Evolutionary conservation across 2,329 filamentous ascomycete species (phyloP), one percentile per base, ranked within the genome.

Genomic region (Phoma sp.): DNA sequence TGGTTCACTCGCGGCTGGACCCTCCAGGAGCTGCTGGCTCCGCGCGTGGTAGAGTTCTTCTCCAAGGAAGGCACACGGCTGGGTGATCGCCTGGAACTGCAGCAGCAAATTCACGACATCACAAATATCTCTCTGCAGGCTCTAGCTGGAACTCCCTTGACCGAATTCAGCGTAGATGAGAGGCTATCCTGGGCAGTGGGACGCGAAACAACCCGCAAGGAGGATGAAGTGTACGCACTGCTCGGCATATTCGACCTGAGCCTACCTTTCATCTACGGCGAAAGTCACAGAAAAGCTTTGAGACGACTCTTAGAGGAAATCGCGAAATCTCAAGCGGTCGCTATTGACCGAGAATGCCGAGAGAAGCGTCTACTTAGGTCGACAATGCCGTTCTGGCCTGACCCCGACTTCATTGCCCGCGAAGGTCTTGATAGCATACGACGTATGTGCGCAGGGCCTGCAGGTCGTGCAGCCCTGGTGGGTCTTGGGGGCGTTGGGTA

Each of bases 381-480:
- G 7, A 50, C 11, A 0, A 20, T 50, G 1, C 57, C 49, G 7
- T 69, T 69, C 30, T 30, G 28, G 7, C 61, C 45, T 9, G 68
- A 69, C 23, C 23, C 46, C 2, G 52, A 69, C 28, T 72, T 71
- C 37, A 43, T 72, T 10, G 55, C 64, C 4, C 61, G 68, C 18
- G 37, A 47, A 0, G 53, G 43, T 5, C 38, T 67, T 5, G 18
- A 6, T 7, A 49, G 25, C 15, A 28, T 53, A 25, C 26, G 18
- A 0, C 29, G 28, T 18, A 32, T 55, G 18, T 55, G 33, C 38
- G 14, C 43, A 29, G 17, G 5, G 12, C 40, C 42, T 30, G 53
- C 51, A 28, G 40, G 18, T 4, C 42, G 57, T 29, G 42, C 51
- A 28, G 60, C 64, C 28, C 38, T 66, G 5, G 55, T 63, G 46